phyloP scores from a whole-genome alignment of 2,329 filamentous ascomycete species.

The Talaromyces piceae region DNA sequence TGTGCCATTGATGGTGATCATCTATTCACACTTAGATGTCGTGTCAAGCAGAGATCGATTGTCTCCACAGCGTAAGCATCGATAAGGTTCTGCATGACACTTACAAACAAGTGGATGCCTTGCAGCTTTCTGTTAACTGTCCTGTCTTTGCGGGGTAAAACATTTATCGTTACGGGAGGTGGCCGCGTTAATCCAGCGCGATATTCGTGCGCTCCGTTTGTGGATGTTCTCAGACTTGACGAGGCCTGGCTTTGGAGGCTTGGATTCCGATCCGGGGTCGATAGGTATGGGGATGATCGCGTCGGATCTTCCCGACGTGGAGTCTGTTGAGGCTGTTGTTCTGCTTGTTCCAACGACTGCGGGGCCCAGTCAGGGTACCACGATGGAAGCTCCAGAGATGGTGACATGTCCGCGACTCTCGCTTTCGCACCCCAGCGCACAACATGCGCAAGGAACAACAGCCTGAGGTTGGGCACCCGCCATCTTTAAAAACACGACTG shows the following conservation, averaged over 20 bases:
- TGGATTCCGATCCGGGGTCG: neutral
- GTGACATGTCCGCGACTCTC: neutral
- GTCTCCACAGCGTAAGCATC: neutral
- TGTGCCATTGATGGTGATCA: constrained; percentile 29
- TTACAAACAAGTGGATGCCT: constrained; percentile 22
- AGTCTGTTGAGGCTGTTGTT: neutral
- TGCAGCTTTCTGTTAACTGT: constrained; percentile 11
- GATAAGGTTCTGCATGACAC: neutral
- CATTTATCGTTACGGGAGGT: neutral
- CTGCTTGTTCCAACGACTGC: neutral
- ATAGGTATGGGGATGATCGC: neutral
- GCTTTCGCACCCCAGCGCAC: neutral
- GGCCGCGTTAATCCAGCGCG: neutral
- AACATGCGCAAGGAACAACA: neutral
- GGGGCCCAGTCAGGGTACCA: neutral
- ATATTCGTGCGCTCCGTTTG: neutral
- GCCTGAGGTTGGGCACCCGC: neutral
- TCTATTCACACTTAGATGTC: constrained; percentile 15
- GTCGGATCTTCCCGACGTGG: neutral
- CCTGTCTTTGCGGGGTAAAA: constrained; percentile 3
- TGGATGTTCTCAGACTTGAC: neutral
- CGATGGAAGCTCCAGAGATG: neutral
- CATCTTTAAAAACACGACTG: neutral
- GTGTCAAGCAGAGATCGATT: neutral
- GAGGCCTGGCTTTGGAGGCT: neutral